A percentile compares a stretch with the other conserved stretches of the same genome.
phyloP scores from a whole-genome alignment of 1,284 basidiomycete genomes.

The Sporisorium exsertum region DNA sequence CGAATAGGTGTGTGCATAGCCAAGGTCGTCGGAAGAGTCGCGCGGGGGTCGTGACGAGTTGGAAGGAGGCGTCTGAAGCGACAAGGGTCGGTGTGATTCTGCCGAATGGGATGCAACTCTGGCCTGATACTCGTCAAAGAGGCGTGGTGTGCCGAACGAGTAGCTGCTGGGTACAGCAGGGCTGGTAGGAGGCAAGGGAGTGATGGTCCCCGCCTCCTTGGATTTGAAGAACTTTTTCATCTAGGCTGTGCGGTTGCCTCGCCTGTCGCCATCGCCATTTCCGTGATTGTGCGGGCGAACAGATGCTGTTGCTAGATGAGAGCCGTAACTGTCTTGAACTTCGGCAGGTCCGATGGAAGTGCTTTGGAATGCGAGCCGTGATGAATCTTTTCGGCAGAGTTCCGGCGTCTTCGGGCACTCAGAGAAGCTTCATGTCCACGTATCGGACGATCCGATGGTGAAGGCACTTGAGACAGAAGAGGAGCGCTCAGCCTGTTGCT shows the following conservation, averaged over 20 bases:
- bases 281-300: not conserved
- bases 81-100: slow-evolving; percentile 22
- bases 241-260: slow-evolving; percentile 4
- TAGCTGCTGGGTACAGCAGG: slow-evolving; percentile 14
- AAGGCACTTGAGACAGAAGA: not conserved
- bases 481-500: not conserved
- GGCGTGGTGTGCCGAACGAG: slow-evolving; percentile 39
- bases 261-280: slow-evolving; percentile 15
- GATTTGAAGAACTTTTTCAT: slow-evolving; percentile 50
- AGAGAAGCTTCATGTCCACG: not conserved
- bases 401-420: not conserved
- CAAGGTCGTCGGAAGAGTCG: slow-evolving; percentile 19
- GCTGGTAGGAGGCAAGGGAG: slow-evolving; percentile 42
- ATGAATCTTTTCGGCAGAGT: not conserved
- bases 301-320: too few species aligned
- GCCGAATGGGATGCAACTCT: slow-evolving; percentile 22
- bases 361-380: not conserved
- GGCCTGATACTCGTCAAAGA: slow-evolving; percentile 44
- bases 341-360: not conserved
- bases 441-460: not conserved
- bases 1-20: slow-evolving; percentile 13
- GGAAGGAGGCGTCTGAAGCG: slow-evolving; percentile 17
- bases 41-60: slow-evolving; percentile 17
- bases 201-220: slow-evolving; percentile 50
- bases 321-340: not conserved